These are phyloP conservation scores for Lathyrus aphaca DNA, from an alignment of 306 rosid genomes.

Conservation along the genomic window DNA sequence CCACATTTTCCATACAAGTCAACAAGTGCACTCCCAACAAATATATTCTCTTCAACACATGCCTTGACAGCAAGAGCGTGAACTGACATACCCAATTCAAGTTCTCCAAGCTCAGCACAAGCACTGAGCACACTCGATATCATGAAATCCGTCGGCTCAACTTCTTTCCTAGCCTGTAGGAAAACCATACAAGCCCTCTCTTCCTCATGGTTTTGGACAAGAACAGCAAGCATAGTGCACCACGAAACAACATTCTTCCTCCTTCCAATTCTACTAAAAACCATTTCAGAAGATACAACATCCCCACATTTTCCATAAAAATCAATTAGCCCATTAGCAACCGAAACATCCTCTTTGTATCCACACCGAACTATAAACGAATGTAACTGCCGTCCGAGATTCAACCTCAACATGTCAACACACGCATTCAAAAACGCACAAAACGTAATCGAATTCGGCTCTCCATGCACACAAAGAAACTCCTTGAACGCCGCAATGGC, in stretches of 20 bases:
- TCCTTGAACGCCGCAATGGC: conserved; percentile 56
- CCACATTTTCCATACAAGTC: conserved; percentile 97
- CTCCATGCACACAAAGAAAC: conserved; percentile 59
- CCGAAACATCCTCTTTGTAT: conserved; percentile 55
- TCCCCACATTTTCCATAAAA: conserved; percentile 84
- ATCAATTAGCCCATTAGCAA: conserved; percentile 74
- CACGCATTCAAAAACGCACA: conserved; percentile 87
- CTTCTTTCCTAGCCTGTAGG: conserved; percentile 55
- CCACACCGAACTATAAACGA: conserved; percentile 61
- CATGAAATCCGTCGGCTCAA: conserved; percentile 76
- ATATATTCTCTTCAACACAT: conserved; percentile 69
- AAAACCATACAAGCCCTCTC: conserved; percentile 78
- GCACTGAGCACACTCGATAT: conserved; percentile 77
- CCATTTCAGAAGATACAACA: conserved; percentile 54
- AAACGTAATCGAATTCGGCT: conserved; percentile 66
- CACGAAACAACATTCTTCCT: conserved; percentile 70
- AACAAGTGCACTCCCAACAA: conserved; percentile 83
- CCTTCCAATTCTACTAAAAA: conserved; percentile 52
- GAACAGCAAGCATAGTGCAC: conserved; percentile 77
- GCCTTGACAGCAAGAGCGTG: conserved; percentile 75
- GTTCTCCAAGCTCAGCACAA: conserved; percentile 74
- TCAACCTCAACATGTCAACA: conserved; percentile 51
- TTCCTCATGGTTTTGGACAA: conserved; percentile 67
- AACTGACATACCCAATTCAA: conserved; percentile 75
- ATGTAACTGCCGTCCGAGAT: conserved; percentile 70